phyloP scores from a whole-genome alignment of 169 alveolate genomes.

The Plasmodium gallinaceum region DNA sequence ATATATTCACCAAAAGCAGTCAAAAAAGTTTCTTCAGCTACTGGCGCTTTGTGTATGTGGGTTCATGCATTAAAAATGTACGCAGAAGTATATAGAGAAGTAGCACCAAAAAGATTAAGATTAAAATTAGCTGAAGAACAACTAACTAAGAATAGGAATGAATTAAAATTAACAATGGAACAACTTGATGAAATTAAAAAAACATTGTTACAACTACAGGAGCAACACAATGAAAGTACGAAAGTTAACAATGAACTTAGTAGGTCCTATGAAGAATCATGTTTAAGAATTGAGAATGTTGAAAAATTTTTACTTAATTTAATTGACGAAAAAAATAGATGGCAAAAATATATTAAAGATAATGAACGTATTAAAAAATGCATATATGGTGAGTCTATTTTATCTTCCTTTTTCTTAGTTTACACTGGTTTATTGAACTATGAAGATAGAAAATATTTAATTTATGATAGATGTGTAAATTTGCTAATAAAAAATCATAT shows the following conservation, averaged over 20 bases:
- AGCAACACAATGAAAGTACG: constrained; percentile 82
- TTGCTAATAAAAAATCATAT: constrained; percentile 48
- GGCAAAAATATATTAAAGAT: constrained; percentile 77
- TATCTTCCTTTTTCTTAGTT: constrained; percentile 68
- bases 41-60: constrained; percentile 96
- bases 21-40: constrained; percentile 93
- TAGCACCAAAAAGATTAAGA: constrained; percentile 97
- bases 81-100: constrained; percentile 95
- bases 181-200: constrained; percentile 80
- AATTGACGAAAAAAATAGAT: constrained; percentile 70
- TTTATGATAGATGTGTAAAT: constrained; percentile 46
- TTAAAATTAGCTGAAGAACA: constrained; percentile 91
- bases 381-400: constrained; percentile 71
- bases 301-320: constrained; percentile 67
- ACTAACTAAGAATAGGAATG: constrained; percentile 88
- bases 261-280: constrained; percentile 72
- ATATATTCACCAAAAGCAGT: constrained; percentile 92
- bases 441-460: constrained; percentile 70
- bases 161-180: constrained; percentile 89
- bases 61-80: constrained; percentile 96
- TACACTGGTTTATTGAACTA: constrained; percentile 76
- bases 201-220: constrained; percentile 73
- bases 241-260: constrained; percentile 83
- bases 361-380: constrained; percentile 72
- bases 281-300: constrained; percentile 70